phyloP scores from a whole-genome alignment of 1,139 yeast species.

The Yamadazyma kanchanaburiensis region DNA sequence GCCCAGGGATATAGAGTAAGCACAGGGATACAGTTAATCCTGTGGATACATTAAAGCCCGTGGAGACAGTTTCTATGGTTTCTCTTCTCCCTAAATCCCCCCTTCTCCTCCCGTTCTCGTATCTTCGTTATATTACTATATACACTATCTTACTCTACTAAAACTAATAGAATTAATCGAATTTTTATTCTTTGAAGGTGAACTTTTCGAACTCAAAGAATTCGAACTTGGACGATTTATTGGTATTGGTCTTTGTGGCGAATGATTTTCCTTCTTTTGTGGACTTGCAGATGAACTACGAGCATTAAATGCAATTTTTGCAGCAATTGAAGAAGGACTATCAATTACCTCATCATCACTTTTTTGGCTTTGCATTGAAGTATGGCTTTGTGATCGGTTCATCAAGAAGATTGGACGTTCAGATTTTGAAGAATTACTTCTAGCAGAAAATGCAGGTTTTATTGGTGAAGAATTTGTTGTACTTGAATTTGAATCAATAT shows the following conservation, averaged over 20 bases:
- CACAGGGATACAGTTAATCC: no score
- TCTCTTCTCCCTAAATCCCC: no score
- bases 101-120: no score
- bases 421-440: slow-evolving; percentile 6
- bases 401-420: slow-evolving; percentile 1
- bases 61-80: no score
- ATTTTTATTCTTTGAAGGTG: slow-evolving; percentile 12
- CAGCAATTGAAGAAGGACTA: slow-evolving; percentile 31
- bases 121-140: no score
- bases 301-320: slow-evolving; percentile 27
- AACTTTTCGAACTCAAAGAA: no score
- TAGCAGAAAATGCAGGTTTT: slow-evolving; percentile 9
- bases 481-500: slow-evolving; percentile 8
- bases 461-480: slow-evolving; percentile 12
- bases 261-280: no score
- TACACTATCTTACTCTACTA: slow-evolving; percentile 31
- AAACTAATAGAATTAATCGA: slow-evolving; percentile 24
- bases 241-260: no score
- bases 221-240: no score
- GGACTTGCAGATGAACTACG: slow-evolving; percentile 15
- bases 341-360: slow-evolving; percentile 7
- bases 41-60: no score
- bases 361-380: background rate
- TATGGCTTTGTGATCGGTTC: no score
- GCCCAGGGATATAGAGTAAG: no score